phyloP scores from a whole-genome alignment of 805 yeast species.

The Tetrapisispora namnaoensis region DNA sequence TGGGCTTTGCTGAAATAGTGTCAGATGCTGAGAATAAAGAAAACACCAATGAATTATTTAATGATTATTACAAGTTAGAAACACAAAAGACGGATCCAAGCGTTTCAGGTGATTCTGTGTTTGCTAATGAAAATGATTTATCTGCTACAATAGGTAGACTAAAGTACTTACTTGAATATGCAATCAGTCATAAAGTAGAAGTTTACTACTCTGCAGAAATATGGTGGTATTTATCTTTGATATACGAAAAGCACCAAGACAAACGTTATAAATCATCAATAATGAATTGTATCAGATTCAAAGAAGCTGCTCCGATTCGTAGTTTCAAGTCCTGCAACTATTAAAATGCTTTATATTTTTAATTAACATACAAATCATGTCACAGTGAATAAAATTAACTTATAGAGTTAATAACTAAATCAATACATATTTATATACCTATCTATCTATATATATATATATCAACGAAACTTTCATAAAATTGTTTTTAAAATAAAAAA shows the following conservation, averaged over 20 bases:
- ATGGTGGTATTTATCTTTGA: slow-evolving; percentile 57
- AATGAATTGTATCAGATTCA: slow-evolving; percentile 57
- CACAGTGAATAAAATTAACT: background rate
- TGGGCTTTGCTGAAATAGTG: slow-evolving; percentile 46
- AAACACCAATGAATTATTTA: background rate
- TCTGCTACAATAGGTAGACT: slow-evolving; percentile 53
- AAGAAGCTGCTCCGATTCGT: slow-evolving; percentile 50
- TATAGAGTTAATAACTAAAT: background rate
- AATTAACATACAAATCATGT: background rate
- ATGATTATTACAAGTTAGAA: background rate
- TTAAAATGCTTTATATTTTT: slow-evolving; percentile 3
- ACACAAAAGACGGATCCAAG: background rate
- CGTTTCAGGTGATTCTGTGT: slow-evolving; percentile 18
- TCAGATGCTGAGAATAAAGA: slow-evolving; percentile 27
- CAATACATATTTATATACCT: background rate
- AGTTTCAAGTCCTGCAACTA: slow-evolving; percentile 25
- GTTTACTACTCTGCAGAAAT: slow-evolving; percentile 46
- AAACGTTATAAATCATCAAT: slow-evolving; percentile 40
- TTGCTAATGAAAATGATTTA: slow-evolving; percentile 46
- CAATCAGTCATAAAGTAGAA: slow-evolving; percentile 29
- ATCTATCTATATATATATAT: background rate
- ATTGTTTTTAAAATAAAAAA: background rate
- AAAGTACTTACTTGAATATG: slow-evolving; percentile 32
- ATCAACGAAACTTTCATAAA: background rate
- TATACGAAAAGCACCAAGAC: slow-evolving; percentile 53